Evolutionary conservation across 305 asterid species (phyloP), one percentile per base, ranked within the genome.

Genomic region (Ajuga reptans): DNA sequence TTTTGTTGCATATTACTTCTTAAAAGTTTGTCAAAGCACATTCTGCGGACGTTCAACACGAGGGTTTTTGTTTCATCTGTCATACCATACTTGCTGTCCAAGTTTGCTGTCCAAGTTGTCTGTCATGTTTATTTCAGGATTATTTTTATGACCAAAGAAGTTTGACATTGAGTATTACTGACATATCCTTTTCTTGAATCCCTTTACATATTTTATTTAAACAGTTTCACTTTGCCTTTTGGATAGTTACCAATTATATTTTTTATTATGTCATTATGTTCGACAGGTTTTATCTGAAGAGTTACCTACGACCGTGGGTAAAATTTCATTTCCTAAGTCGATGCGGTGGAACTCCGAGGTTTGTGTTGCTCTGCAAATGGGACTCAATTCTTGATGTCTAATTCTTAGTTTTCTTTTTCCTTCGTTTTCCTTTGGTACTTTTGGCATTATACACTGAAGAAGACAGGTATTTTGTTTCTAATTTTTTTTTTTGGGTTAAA

Each of bases 261-360:
- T 58, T 71, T 52, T 14, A 65, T 76, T 66, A 66, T 66, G 16
- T 43, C 57, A 24, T 69, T 12, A 47, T 73, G 59, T 75, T 76
- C 75, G 46, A 72, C 85, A 93, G 97, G 98, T 93, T 71, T 75
- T 93, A 74, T 82, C 92, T n/a, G 94, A 90, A 72, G 98, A 84
- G 69, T 81, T 93, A 75, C 98, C 96, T 54, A 77, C 74, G 33
- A 58, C 77, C 74, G 85, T 93, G 31, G 82, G 91, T 33, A 90
- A 85, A 80, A 77, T 93, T 75, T 83, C 92, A 75, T 88, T 90
- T 75, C 85, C 95, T 0, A 93, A 93, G 88, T 81, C 97, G 10
- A 90, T 93, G 98, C 81, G 97, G 65, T 93, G 98, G 98, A 93
- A 84, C 81, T 93, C 97, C 50, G 96, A 93, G 94, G 98, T 93